Percentiles rank a stretch among this genome's conserved stretches.
phyloP scores from a whole-genome alignment of 1,139 yeast species.

The Magnusiomyces starmeri region DNA sequence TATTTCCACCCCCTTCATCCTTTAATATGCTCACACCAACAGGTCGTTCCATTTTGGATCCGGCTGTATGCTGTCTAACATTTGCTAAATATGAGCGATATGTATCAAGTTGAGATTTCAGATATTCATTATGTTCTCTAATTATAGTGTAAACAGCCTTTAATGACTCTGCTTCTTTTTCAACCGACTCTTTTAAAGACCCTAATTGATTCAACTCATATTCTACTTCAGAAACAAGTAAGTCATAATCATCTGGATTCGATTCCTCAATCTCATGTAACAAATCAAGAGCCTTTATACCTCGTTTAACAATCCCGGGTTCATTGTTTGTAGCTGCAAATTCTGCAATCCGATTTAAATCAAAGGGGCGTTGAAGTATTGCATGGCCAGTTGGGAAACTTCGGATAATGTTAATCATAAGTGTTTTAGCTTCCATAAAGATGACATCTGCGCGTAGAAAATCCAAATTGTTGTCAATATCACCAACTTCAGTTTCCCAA shows the following conservation, averaged over 20 bases:
- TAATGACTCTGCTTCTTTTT: conserved; percentile 32
- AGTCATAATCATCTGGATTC: conserved; percentile 29
- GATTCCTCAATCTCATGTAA: conserved; percentile 30
- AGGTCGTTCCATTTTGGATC: conserved; percentile 28
- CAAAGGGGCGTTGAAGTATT: conserved; percentile 28
- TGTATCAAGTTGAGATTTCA: conserved; percentile 34
- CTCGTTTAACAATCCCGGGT: conserved; percentile 33
- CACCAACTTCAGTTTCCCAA: conserved; percentile 36
- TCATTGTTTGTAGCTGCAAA: conserved; percentile 32
- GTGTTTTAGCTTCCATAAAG: conserved; percentile 36
- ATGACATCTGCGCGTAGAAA: conserved; percentile 34
- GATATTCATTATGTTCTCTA: conserved; percentile 35
- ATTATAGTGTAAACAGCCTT: conserved; percentile 34
- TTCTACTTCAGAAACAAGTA: conserved; percentile 33
- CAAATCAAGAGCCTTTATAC: conserved; percentile 34
- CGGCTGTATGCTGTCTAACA: conserved; percentile 34
- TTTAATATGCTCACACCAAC: conserved; percentile 22
- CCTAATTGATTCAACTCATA: conserved; percentile 36
- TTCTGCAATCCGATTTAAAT: conserved; percentile 32
- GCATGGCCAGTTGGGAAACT: conserved; percentile 33
- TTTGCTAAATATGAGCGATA: conserved; percentile 35
- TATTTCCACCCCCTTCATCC: not conserved
- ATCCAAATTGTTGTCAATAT: conserved; percentile 30
- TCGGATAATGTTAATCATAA: conserved; percentile 35
- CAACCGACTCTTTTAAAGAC: conserved; percentile 33